phyloP scores from a whole-genome alignment of 305 asterid species.

The Plantago coronopus region DNA sequence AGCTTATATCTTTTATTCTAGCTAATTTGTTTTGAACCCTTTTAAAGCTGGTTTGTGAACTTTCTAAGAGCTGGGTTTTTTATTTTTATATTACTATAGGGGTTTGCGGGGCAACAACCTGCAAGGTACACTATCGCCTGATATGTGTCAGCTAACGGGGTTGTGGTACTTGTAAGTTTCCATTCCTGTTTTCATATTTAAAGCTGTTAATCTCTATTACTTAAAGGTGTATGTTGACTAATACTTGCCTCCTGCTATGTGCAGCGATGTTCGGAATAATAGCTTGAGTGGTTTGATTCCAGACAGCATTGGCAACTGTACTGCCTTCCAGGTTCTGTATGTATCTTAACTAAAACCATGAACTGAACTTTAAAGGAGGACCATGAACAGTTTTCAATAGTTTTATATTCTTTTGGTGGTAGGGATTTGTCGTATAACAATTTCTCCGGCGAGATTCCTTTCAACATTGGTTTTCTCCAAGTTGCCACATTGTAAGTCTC shows the following conservation, averaged over 20 bases:
- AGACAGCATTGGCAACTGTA: constrained; percentile 80
- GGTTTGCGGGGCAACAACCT: constrained; percentile 89
- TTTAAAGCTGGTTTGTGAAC: background rate
- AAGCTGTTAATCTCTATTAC: background rate
- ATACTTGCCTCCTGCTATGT: background rate
- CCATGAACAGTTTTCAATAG: background rate
- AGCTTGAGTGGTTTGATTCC: constrained; percentile 91
- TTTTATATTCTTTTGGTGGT: constrained; percentile 6
- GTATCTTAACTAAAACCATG: constrained; percentile 34
- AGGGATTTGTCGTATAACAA: constrained; percentile 76
- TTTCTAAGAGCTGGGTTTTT: background rate
- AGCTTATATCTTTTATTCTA: background rate
- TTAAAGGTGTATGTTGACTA: background rate
- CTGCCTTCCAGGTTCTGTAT: constrained; percentile 96
- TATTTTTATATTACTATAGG: constrained; percentile 26
- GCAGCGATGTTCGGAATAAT: constrained; percentile 92
- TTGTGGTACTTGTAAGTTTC: constrained; percentile 94
- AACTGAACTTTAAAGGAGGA: background rate
- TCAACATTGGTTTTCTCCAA: constrained; percentile 95
- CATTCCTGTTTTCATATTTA: background rate
- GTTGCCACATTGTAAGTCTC: constrained; percentile 22
- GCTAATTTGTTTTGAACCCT: background rate
- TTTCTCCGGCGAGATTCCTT: constrained; percentile 70
- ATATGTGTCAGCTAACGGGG: constrained; percentile 92
- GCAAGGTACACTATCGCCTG: constrained; percentile 81